These are phyloP conservation scores for Dioscorea cayenensis DNA, from an alignment of 116 monocot genomes.

Conservation along the genomic window DNA sequence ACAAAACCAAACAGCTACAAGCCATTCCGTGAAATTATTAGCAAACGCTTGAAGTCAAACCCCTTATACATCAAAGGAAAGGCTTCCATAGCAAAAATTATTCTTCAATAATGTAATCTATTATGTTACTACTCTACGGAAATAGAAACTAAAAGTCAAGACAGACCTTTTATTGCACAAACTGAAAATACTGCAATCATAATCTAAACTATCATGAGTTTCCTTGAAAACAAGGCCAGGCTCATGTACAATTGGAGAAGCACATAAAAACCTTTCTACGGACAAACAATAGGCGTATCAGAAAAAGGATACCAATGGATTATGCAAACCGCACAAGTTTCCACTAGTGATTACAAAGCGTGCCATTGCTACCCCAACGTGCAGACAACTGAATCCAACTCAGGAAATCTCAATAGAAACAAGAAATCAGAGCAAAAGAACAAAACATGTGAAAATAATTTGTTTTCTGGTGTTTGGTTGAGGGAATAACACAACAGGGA, in stretches of 20 bases:
- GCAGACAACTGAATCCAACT: too few species aligned
- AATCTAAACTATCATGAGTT: not conserved
- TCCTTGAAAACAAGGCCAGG: not conserved
- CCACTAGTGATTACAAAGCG: too few species aligned
- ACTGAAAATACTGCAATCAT: slow-evolving; percentile 1
- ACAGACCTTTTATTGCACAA: not conserved
- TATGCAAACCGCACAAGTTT: too few species aligned
- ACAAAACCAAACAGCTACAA: not conserved
- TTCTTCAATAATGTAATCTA: not conserved
- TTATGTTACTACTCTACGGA: not conserved
- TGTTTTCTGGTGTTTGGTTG: too few species aligned
- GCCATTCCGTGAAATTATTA: not conserved
- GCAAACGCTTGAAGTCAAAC: not conserved
- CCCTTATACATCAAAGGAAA: not conserved
- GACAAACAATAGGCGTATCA: not conserved
- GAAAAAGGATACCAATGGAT: too few species aligned
- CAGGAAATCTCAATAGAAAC: too few species aligned
- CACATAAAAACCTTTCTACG: not conserved
- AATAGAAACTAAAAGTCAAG: not conserved
- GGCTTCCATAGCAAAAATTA: not conserved
- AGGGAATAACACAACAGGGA: too few species aligned
- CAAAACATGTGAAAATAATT: too few species aligned
- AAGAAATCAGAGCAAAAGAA: too few species aligned
- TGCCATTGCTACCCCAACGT: too few species aligned
- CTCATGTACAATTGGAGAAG: slow-evolving; percentile 1